A percentile compares a stretch with the other conserved stretches of the same genome.
Conservation (phyloP, 2,329 filamentous ascomycete species). For the Emergomyces africanus region DNA sequence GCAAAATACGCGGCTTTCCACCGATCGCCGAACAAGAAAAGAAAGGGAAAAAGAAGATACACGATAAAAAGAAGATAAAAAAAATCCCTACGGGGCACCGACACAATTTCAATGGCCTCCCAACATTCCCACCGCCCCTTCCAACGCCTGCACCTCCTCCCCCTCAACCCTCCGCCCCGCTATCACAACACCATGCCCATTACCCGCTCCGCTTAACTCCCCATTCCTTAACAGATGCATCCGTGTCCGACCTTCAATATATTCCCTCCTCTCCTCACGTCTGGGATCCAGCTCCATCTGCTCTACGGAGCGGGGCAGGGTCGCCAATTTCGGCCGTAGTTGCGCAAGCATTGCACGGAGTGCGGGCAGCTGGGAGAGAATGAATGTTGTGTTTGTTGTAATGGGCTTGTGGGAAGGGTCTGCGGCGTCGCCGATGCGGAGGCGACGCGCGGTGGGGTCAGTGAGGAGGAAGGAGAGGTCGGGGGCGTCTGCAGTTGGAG, state of each 20-base stretch:
- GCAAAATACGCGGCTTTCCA: not conserved
- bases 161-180: conserved; percentile 28
- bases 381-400: conserved; percentile 49
- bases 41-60: not conserved
- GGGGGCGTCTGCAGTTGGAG: conserved; percentile 10
- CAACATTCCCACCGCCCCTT: conserved; percentile 26
- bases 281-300: conserved; percentile 38
- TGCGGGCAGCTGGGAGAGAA: conserved; percentile 69
- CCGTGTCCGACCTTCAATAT: conserved; percentile 68
- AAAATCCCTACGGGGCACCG: not conserved
- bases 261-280: conserved; percentile 60
- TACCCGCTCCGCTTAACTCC: conserved; percentile 21
- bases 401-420: conserved; percentile 25
- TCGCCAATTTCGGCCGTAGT: conserved; percentile 51
- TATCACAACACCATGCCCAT: conserved; percentile 23
- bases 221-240: conserved; percentile 56
- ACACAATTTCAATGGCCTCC: not conserved
- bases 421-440: conserved; percentile 32
- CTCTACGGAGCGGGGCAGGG: conserved; percentile 25
- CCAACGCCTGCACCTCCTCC: conserved; percentile 30
- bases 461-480: conserved; percentile 47
- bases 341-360: conserved; percentile 57
- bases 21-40: not conserved
- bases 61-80: not conserved
- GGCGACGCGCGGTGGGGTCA: conserved; percentile 32